Base-by-base conservation (phyloP, 192 early-diverging fungal species). In the Backusella australiensis region DNA sequence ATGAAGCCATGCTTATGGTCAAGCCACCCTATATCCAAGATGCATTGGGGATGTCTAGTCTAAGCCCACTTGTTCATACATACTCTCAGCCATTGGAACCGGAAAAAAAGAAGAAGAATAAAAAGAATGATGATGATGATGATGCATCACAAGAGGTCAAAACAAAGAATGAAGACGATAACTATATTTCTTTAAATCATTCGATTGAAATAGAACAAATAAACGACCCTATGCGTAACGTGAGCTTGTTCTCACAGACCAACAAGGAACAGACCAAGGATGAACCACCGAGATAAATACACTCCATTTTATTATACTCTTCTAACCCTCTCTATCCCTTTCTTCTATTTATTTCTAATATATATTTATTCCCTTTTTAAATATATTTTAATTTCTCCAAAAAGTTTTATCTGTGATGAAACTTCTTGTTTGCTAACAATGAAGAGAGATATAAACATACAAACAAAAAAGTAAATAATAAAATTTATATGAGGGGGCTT, bases 21-120 rank as follows among this genome's bases (percentile, higher is more conserved):
- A 42, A 34, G 26, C 12, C n/a, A 29, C 39, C 39, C 1, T 44
- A 46, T 34, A 11, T 72, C 2, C 39, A 44, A 46, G 70, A 72
- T 35, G 70, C 70, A 4, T 49, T 72, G 32, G 26, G 15, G 32
- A 44, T 72, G 41, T 72, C 70, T 49, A 69, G 68, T 69, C n/a
- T 69, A 23, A 38, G 68, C 14, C 68, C 68, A 42, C 68, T 41
- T 19, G 17, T 29, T 1, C 68, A 39, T 9, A 1, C n/a, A n/a
- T 38, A 39, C 15, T 21, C n/a, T 23, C 26, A 68, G 11, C 32
- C 34, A 69, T 36, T 23, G 4, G 19, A n/a, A 69, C 19, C 23
- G 4, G 68, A 23, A 17, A 21, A 69, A 21, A 41, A 41, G 36
- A 41, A 69, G 19, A 69, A 42, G 8, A 42, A 69, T 4, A 23